A percentile compares a stretch with the other conserved stretches of the same genome.
phyloP scores from a whole-genome alignment of 441 rosid species.

The Syzygium syzygioides region DNA sequence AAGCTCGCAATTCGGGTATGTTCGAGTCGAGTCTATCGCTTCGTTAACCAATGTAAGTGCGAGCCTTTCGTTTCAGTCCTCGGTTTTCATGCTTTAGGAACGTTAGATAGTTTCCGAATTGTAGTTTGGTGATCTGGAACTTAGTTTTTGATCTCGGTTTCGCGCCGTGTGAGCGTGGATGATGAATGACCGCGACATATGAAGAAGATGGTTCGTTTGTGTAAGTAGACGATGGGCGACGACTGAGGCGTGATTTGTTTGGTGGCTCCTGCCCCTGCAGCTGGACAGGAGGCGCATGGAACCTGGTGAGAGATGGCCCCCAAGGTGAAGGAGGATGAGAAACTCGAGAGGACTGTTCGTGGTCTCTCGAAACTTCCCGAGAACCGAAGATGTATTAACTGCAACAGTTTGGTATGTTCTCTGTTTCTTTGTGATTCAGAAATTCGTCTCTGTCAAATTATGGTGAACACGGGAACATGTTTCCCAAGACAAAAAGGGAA shows the following conservation, averaged over 20 bases:
- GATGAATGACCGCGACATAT: background rate
- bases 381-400: constrained; percentile 80
- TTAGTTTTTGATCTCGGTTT: rapidly evolving
- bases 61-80: background rate
- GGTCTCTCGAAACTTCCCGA: constrained; percentile 66
- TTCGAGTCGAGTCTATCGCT: background rate
- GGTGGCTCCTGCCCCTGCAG: background rate
- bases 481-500: background rate
- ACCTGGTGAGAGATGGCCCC: constrained; percentile 35
- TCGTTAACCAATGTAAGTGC: rapidly evolving
- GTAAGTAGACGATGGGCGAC: background rate
- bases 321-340: constrained; percentile 64
- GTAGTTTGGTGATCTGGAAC: background rate
- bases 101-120: rapidly evolving
- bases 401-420: constrained; percentile 60
- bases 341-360: constrained; percentile 58
- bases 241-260: background rate
- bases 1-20: background rate
- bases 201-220: background rate
- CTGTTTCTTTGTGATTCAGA: background rate
- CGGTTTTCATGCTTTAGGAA: background rate
- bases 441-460: background rate
- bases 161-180: background rate
- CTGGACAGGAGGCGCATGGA: constrained; percentile 2
- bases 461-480: rapidly evolving